Percentiles rank a stretch among this genome's conserved stretches.
These are phyloP conservation scores for Pythium insidiosum DNA, from an alignment of 352 stramenopile species.

Conservation along the genomic window DNA sequence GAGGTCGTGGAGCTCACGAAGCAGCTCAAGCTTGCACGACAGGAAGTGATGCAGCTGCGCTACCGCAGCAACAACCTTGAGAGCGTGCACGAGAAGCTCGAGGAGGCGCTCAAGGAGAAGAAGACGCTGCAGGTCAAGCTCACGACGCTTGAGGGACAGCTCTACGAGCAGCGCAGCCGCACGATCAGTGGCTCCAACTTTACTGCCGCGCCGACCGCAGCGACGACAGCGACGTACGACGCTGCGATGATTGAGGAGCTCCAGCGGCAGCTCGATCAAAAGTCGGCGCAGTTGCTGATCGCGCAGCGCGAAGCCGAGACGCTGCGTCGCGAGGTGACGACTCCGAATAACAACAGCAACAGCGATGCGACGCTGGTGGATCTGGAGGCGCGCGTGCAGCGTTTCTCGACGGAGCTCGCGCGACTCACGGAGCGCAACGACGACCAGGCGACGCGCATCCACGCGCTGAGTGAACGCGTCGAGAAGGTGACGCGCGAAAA, in stretches of 20 bases:
- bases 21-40: constrained; percentile 66
- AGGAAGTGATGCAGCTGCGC: constrained; percentile 78
- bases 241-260: constrained; percentile 35
- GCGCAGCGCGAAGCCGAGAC: constrained; percentile 41
- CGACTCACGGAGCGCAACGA: constrained; percentile 43
- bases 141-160: constrained; percentile 63
- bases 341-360: not conserved
- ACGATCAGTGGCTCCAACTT: constrained; percentile 49
- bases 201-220: too few relatives aligned
- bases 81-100: constrained; percentile 52
- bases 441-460: constrained; percentile 37
- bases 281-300: constrained; percentile 36
- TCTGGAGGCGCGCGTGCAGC: constrained; percentile 35
- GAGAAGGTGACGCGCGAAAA: constrained; percentile 37
- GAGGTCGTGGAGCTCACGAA: constrained; percentile 58
- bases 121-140: constrained; percentile 71
- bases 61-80: constrained; percentile 79
- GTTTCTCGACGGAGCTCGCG: constrained; percentile 41
- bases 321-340: constrained; percentile 18
- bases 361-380: constrained; percentile 17
- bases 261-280: constrained; percentile 48
- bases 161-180: constrained; percentile 69
- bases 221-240: constrained; percentile 23
- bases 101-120: constrained; percentile 74
- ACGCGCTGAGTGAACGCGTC: constrained; percentile 39